Evolutionary conservation across 129 eudicot species (phyloP), one percentile per base, ranked within the genome.

Genomic region (Artemisia tridentata): DNA sequence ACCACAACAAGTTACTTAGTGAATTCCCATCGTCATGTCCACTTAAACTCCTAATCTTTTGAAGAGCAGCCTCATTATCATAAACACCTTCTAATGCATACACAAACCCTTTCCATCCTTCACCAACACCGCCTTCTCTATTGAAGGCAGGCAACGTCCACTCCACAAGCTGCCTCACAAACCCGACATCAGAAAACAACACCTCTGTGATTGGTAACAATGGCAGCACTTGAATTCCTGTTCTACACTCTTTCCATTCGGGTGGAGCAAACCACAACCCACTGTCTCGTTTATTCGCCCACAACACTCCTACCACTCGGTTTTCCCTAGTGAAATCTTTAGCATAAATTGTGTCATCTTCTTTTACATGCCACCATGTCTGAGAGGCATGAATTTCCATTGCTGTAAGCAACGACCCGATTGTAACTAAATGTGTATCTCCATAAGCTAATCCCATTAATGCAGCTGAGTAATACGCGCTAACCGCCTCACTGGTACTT

Each of bases 211-310:
- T 80, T 4, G 98, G 98, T 75, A 82, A 55, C 68, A 92, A 14
- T 1, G 96, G 98, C 66, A 92, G 78, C 48, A 86, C 79, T 49
- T 92, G 95, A 75, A 92, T 92, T 45, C 98, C 98, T 0, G 89
- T 71, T 83, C 98, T 69, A 27, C 88, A 83, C 38, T 92, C 98
- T 58, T 23, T 85, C 95, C 96, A 87, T 0, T 84, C 95, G 3
- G 96, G 69, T 0, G 98, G 96, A 31, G 98, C 98, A 85, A 89
- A 92, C 98, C 98, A 92, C 14, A 92, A 88, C n/a, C 88, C 88
- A 54, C 98, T 92, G 72, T 89, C 95, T 73, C 98, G 80, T 65
- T 89, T 89, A 71, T 61, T 88, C n/a, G 86, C 74, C 98, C 98
- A 92, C 17, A 92, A 77, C 18, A 92, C 91, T 11, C 98, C 98